phyloP scores from a whole-genome alignment of 305 asterid species.

The Solanum chacoense region DNA sequence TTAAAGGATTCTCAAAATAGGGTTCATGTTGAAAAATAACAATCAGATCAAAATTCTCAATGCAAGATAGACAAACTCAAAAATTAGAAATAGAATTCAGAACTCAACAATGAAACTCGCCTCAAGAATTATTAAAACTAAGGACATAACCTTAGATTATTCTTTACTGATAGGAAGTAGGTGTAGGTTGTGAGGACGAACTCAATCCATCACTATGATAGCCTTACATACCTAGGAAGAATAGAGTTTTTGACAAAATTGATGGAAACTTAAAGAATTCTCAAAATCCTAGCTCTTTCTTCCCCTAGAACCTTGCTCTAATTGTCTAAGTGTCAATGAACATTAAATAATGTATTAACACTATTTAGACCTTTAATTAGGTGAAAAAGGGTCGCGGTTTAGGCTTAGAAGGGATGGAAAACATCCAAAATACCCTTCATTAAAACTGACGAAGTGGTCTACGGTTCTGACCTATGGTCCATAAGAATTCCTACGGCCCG shows the following conservation, averaged over 20 bases:
- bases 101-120: neutral
- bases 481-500: neutral
- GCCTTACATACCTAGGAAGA: neutral
- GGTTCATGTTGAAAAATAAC: neutral
- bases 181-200: neutral
- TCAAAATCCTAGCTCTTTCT: neutral
- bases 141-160: neutral
- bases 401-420: neutral
- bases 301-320: neutral
- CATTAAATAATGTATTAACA: neutral
- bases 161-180: neutral
- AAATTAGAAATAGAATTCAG: neutral
- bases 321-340: neutral
- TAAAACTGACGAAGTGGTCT: neutral
- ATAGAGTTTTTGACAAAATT: neutral
- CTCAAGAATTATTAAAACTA: neutral
- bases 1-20: too few species aligned
- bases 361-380: neutral
- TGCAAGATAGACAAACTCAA: neutral
- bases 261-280: neutral
- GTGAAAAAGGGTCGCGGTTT: neutral
- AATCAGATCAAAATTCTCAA: neutral
- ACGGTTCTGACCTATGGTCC: neutral
- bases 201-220: neutral
- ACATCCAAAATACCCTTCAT: neutral